Evolutionary conservation across 495 filamentous ascomycete genomes (phyloP).

Genomic region (Penicillium bialowiezense): DNA sequence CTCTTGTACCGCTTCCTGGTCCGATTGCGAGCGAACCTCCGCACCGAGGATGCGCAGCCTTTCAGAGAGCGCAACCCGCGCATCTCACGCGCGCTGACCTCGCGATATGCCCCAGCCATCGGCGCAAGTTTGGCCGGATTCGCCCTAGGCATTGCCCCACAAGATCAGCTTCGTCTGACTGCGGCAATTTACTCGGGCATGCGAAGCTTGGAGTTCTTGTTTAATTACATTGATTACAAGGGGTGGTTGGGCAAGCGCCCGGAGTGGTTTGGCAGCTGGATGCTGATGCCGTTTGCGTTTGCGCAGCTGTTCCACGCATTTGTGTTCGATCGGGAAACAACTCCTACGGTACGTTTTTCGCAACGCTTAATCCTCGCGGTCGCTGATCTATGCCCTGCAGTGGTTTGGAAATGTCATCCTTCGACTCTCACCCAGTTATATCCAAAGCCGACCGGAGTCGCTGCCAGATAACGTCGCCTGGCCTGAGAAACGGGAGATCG

Average conservation of each 20-base stretch:
- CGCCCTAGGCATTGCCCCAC: slow-evolving; percentile 74
- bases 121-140: slow-evolving; percentile 84
- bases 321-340: slow-evolving; percentile 88
- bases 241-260: slow-evolving; percentile 75
- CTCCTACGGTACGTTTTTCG: slow-evolving; percentile 54
- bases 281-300: slow-evolving; percentile 87
- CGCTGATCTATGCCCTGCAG: slow-evolving; percentile 28
- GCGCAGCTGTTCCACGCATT: slow-evolving; percentile 90
- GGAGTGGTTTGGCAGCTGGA: slow-evolving; percentile 94
- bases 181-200: slow-evolving; percentile 76
- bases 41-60: slow-evolving; percentile 66
- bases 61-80: slow-evolving; percentile 83
- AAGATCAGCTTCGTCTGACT: slow-evolving; percentile 71
- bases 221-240: slow-evolving; percentile 76
- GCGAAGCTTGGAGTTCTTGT: slow-evolving; percentile 79
- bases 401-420: slow-evolving; percentile 73
- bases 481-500: slow-evolving; percentile 72
- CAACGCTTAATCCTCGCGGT: not conserved
- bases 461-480: slow-evolving; percentile 67
- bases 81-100: slow-evolving; percentile 70
- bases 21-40: slow-evolving; percentile 72
- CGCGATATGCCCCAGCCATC: slow-evolving; percentile 77
- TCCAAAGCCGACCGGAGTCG: slow-evolving; percentile 66
- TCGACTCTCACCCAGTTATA: slow-evolving; percentile 70
- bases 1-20: slow-evolving; percentile 88